Evolutionary conservation across 2,329 filamentous ascomycete genomes (phyloP), one percentile per base, ranked within the genome.

Genomic region (Colletotrichum cereale): DNA sequence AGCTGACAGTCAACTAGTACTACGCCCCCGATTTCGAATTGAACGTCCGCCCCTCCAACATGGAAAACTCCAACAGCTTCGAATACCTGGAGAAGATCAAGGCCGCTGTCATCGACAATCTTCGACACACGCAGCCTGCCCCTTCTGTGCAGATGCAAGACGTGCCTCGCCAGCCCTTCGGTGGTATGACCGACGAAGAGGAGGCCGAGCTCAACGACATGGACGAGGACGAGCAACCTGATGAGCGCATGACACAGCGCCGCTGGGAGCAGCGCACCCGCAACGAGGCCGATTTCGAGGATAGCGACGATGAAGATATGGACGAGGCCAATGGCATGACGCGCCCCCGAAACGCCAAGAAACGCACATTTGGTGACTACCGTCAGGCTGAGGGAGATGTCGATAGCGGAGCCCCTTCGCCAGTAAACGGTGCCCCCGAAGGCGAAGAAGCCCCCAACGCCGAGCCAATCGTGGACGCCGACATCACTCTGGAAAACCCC

Each of bases 91-190:
- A 95, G 53, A 92, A 92, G 77, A 92, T 98, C 77, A 93, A 95
- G 72, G 89, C 92, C 73, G 90, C 93, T 42, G 91, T 97, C 38
- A 89, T 94, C 66, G 94, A 97, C 77, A 97, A 98, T 79, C 83
- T 99, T 63, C 89, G 93, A 73, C 96, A 96, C 80, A 92, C 97
- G 36, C 90, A 93, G 52, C 92, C 93, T 42, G 94, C 92, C 0
- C 96, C 96, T 1, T 97, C 95, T 26, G 94, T 98, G 26, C 95
- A 98, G 81, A 93, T 97, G 89, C 92, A 94, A 74, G 93, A 97
- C 75, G 86, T 91, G 7, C 90, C 90, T 4, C 87, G 90, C 24
- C 87, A 88, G 65, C 88, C 89, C 1, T 83, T 92, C 42, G 87
- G 86, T 40, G 88, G 89, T 38, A 89, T 90, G 82, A 88, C 89